Evolutionary conservation across 345 rosid genomes (phyloP), one percentile per base, ranked within the genome.

Genomic region (Brassica nigra): DNA sequence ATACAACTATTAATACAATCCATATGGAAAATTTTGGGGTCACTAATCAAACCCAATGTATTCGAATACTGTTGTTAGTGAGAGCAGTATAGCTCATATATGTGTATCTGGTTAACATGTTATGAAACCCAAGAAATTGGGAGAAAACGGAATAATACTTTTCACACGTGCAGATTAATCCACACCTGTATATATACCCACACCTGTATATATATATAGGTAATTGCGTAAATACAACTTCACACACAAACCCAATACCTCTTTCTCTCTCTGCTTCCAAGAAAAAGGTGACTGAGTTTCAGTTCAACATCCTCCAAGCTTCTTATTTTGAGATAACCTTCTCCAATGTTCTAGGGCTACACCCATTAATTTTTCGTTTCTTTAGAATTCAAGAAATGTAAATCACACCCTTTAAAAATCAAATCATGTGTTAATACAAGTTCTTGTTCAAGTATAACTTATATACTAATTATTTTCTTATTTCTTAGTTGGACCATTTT

Each of bases 211-310:
- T 34, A 62, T 37, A 15, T 8, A 0, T 54, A 16, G 10, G 9
- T 36, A 36, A 36, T 36, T 36, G 10, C 8, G 34, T 54, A 70
- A 70, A 70, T 70, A n/a, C 58, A 20, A 37, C 47, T n/a, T 65
- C 34, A 16, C 67, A 30, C 62, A 63, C 47, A 63, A 49, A 34
- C 14, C 12, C 9, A 14, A 23, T 20, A 31, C 44, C 64, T 59
- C 68, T 76, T 34, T 76, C 39, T 62, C 27, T 54, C 47, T 54
- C 62, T 20, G 30, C 70, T 47, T 74, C 10, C 49, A 39, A 37
- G 66, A 70, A 70, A 34, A 70, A 70, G 73, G 81, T 78, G 71
- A 36, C 2, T 36, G 42, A 72, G 77, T 37, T 54, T 72, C 55
- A 52, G 4, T 70, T 70, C 23, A 8, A 37, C 28, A 10, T 64